Evolutionary conservation across 805 yeast species (phyloP), one percentile per base, ranked within the genome.

Genomic region (Starmerella powellii): DNA sequence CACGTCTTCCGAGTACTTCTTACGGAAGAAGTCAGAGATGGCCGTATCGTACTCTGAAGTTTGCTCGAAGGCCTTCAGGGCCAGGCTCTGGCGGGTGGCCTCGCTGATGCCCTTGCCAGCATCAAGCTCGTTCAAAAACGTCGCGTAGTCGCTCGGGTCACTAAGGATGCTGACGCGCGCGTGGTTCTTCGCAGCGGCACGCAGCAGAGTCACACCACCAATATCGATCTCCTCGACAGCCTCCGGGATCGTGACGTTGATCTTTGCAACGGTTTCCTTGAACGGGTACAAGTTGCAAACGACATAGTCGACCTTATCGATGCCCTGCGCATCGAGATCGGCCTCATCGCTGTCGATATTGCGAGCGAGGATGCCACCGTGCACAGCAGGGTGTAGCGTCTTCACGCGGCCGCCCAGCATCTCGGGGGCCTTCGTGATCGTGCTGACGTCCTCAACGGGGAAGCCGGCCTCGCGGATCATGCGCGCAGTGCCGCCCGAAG

Each of bases 111-210:
- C 41, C 54, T 76, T 82, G 46, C 93, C 91, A 42, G 63, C 55
- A 56, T 71, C 70, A 58, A 91, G 73, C 65, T 91, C 95, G 61
- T 76, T 75, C 50, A 91, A 68, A 65, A 91, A 91, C 37, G 69
- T 73, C 41, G 95, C 76, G 68, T 91, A 91, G 66, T 91, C 98
- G 40, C 70, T 70, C 52, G 98, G 98, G 67, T 91, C 98, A 24
- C 94, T 82, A 57, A 91, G 71, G 52, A 91, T 87, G 48, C 95
- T 83, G 45, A 91, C 98, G 67, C 98, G 78, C 49, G 91, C 71
- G 65, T 91, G 98, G 70, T 91, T 91, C 71, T 91, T 91, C 51
- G 98, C 98, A 47, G 98, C 98, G 36, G 98, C 98, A 67, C 98
- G 80, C 62, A 91, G 72, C 52, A 91, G 71, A 34, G 98, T 91